Percentiles rank a stretch among this genome's conserved stretches.
phyloP scores from a whole-genome alignment of 352 stramenopile species.

The Phytophthora rubi region DNA sequence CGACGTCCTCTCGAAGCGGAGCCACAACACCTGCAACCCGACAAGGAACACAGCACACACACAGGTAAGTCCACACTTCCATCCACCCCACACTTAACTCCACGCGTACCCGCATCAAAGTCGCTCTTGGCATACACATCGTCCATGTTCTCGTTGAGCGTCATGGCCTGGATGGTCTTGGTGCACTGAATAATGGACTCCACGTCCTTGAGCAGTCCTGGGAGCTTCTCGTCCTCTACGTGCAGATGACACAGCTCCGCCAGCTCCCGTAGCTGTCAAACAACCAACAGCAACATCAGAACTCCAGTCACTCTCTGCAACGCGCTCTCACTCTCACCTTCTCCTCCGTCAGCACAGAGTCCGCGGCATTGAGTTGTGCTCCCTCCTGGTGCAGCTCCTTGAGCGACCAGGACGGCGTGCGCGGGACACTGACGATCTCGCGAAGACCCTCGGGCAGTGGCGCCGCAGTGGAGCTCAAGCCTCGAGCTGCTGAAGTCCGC shows the following conservation, averaged over 20 bases:
- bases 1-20: constrained; percentile 75
- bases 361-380: constrained; percentile 40
- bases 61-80: background rate
- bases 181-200: constrained; percentile 91
- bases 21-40: constrained; percentile 32
- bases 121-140: constrained; percentile 77
- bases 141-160: constrained; percentile 82
- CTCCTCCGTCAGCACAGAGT: constrained; percentile 63
- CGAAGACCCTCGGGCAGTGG: constrained; percentile 55
- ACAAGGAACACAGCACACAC: background rate
- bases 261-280: constrained; percentile 66
- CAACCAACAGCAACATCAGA: background rate
- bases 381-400: constrained; percentile 79
- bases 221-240: constrained; percentile 74
- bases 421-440: constrained; percentile 67
- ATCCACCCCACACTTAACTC: background rate
- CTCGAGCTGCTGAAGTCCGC: constrained; percentile 3
- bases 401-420: constrained; percentile 82
- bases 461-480: constrained; percentile 21
- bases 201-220: constrained; percentile 77
- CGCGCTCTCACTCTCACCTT: constrained; percentile 40
- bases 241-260: constrained; percentile 86
- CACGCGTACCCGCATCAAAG: constrained; percentile 47
- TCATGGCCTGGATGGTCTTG: constrained; percentile 86
- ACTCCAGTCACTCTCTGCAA: constrained; percentile 3